phyloP scores from a whole-genome alignment of 192 early-diverging fungal genomes.

The Gonapodya prolifera region DNA sequence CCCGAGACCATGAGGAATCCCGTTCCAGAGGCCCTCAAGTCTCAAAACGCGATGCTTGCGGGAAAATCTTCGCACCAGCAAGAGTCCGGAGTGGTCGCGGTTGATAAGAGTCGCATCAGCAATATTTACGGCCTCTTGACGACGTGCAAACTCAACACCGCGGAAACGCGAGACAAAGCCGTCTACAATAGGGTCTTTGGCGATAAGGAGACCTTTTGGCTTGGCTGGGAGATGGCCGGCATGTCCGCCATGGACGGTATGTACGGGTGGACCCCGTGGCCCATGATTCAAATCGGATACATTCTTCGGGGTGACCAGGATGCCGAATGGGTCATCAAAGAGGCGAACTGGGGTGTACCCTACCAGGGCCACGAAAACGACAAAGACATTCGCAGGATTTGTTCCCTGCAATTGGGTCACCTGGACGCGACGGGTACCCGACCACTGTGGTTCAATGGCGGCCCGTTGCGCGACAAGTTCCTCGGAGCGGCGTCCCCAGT shows the following conservation, averaged over 20 bases:
- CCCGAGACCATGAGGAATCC: not conserved
- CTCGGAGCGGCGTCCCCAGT: not conserved
- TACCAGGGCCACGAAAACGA: not conserved
- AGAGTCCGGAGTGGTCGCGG: not conserved
- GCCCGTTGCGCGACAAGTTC: conserved; percentile 1
- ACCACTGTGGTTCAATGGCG: not conserved
- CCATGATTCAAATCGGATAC: not conserved
- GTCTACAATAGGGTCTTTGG: conserved; percentile 33
- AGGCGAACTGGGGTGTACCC: not conserved
- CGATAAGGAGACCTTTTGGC: conserved; percentile 64
- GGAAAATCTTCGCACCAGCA: not conserved
- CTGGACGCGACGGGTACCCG: not conserved
- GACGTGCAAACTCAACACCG: not conserved
- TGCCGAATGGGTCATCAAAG: not conserved
- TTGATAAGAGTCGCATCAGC: not conserved
- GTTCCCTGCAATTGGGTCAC: not conserved
- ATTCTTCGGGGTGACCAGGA: not conserved
- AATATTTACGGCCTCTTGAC: not conserved
- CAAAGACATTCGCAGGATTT: not conserved
- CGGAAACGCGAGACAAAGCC: conserved; percentile 25
- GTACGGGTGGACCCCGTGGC: not conserved
- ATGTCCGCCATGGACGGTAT: conserved; percentile 12
- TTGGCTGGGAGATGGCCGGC: conserved; percentile 38
- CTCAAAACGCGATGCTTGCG: not conserved
- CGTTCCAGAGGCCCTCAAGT: not conserved